Conservation (phyloP, 768 basidiomycete genomes). For the Boletus tylopilopsis region DNA sequence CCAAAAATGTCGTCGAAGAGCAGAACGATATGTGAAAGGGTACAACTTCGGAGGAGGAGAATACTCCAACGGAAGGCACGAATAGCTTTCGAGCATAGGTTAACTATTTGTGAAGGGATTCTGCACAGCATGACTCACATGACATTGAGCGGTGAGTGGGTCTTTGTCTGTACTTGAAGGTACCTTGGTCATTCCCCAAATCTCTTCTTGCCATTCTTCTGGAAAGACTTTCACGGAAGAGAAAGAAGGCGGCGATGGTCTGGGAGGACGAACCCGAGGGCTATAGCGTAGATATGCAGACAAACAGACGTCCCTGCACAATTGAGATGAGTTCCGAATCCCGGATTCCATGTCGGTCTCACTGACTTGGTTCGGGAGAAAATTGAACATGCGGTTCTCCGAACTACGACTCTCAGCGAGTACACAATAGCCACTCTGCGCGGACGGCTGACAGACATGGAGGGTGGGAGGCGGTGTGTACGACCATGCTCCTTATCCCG, state of each 20-base stretch:
- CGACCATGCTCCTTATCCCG: conserved; percentile 20
- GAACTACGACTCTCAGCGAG: conserved; percentile 25
- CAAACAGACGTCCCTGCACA: conserved; percentile 20
- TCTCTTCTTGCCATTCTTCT: conserved; percentile 33
- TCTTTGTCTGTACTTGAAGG: conserved; percentile 4
- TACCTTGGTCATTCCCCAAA: conserved; percentile 25
- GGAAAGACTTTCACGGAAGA: conserved; percentile 26
- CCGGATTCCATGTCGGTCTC: not conserved
- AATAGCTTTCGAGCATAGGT: conserved; percentile 44
- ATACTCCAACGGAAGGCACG: conserved; percentile 57
- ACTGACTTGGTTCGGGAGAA: conserved; percentile 25
- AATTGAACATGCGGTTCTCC: conserved; percentile 14
- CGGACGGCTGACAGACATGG: conserved; percentile 26
- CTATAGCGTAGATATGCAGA: conserved; percentile 25
- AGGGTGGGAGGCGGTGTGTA: conserved; percentile 27
- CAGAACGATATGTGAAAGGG: conserved; percentile 65
- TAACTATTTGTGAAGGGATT: not conserved
- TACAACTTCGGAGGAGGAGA: conserved; percentile 51
- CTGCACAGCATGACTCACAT: conserved; percentile 19
- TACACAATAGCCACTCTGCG: conserved; percentile 23
- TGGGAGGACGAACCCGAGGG: conserved; percentile 31
- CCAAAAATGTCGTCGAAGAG: conserved; percentile 40
- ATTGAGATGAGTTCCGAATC: conserved; percentile 1
- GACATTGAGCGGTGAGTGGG: conserved; percentile 24
- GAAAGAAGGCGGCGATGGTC: conserved; percentile 24